phyloP scores from a whole-genome alignment of 768 basidiomycete species.

The Ephemerocybe angulata region DNA sequence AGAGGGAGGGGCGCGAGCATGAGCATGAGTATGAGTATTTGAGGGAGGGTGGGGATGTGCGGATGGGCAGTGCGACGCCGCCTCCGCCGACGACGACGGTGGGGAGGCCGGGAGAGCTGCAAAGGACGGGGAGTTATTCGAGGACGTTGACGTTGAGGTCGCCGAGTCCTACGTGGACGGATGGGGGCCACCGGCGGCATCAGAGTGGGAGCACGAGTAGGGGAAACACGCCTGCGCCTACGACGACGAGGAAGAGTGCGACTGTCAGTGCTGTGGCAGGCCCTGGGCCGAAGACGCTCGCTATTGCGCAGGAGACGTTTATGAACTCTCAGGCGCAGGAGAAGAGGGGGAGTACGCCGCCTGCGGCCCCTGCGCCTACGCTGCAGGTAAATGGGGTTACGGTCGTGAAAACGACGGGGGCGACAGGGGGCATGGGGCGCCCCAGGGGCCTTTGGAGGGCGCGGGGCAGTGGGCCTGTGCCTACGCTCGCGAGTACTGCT shows the following conservation, averaged over 20 bases:
- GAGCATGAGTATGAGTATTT: too few species aligned
- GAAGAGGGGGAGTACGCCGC: neutral
- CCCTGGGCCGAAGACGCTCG: neutral
- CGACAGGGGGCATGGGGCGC: slow-evolving; percentile 16
- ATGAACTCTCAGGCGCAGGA: too few species aligned
- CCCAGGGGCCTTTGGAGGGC: slow-evolving; percentile 46
- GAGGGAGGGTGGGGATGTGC: neutral
- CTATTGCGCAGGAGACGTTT: too few species aligned
- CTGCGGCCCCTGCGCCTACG: neutral
- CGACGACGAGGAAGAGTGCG: neutral
- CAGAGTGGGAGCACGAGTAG: neutral
- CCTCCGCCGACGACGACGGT: neutral
- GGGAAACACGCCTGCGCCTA: neutral
- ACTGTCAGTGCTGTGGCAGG: neutral
- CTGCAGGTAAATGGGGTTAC: neutral
- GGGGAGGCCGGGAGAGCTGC: neutral
- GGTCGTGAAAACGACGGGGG: neutral
- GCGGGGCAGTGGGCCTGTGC: slow-evolving; percentile 31
- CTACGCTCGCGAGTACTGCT: neutral
- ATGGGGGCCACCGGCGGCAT: neutral
- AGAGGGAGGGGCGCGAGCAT: neutral
- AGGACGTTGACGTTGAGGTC: neutral
- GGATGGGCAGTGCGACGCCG: neutral
- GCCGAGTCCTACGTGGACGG: neutral
- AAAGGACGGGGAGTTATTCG: neutral